phyloP scores from a whole-genome alignment of 495 filamentous ascomycete genomes.

The Neurospora sublineolata region DNA sequence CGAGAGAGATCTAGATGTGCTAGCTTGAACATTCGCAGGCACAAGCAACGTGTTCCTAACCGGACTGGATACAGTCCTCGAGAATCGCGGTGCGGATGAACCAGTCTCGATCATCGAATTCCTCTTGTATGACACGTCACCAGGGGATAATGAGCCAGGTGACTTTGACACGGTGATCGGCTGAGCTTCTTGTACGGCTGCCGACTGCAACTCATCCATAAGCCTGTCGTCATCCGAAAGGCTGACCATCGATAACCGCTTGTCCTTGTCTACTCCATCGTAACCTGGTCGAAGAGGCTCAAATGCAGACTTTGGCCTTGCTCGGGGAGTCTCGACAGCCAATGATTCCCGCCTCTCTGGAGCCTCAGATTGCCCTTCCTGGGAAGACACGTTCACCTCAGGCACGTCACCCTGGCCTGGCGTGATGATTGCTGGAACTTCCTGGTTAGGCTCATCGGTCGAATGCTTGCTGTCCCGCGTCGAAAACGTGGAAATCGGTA shows the following conservation, averaged over 20 bases:
- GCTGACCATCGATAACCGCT: conserved; percentile 49
- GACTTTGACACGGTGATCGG: conserved; percentile 75
- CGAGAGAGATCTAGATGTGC: conserved; percentile 34
- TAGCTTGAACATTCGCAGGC: conserved; percentile 27
- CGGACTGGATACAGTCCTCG: conserved; percentile 38
- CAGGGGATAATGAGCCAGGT: conserved; percentile 27
- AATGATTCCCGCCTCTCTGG: conserved; percentile 1
- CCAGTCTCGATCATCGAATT: conserved; percentile 14
- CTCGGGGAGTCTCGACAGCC: conserved; percentile 16
- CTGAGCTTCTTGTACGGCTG: conserved; percentile 72
- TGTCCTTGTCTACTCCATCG: conserved; percentile 28
- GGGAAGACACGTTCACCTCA: background rate
- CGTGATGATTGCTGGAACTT: conserved; percentile 10
- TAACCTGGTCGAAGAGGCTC: conserved; percentile 46
- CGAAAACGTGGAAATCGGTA: conserved; percentile 40
- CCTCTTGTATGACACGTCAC: background rate
- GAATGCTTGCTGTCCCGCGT: conserved; percentile 24
- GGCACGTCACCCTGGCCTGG: background rate
- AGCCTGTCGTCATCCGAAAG: conserved; percentile 75
- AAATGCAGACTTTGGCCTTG: conserved; percentile 37
- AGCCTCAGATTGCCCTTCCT: background rate
- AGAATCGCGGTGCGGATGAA: conserved; percentile 8
- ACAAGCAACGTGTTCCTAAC: conserved; percentile 30
- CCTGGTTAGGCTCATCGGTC: background rate
- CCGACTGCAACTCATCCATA: conserved; percentile 78